These are phyloP conservation scores for Rhodosorus marinus DNA, from an alignment of 23 red algal species.

Conservation along the genomic window DNA sequence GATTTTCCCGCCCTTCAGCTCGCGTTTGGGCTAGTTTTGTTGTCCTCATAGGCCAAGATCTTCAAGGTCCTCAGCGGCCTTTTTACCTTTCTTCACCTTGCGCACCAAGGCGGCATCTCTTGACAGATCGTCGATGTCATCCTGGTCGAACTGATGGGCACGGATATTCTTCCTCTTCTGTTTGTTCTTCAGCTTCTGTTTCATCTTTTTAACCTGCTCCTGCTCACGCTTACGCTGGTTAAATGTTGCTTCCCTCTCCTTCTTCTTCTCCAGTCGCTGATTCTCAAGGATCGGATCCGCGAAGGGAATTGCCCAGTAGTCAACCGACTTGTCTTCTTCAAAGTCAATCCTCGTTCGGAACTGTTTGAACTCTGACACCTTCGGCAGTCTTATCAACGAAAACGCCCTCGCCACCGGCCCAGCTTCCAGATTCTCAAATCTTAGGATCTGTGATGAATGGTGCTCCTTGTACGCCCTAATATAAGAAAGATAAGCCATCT, in stretches of 20 bases:
- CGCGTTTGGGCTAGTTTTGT: too few relatives aligned
- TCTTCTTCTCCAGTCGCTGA: constrained; percentile 16
- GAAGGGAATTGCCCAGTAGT: constrained; percentile 26
- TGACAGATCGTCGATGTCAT: constrained; percentile 1
- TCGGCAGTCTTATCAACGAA: constrained; percentile 32
- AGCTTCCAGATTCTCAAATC: constrained; percentile 29
- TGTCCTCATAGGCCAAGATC: too few relatives aligned
- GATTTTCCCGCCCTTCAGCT: too few relatives aligned
- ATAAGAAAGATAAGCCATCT: constrained; percentile 45
- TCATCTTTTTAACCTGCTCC: constrained; percentile 20
- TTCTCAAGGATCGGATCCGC: constrained; percentile 29
- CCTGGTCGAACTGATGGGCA: not conserved
- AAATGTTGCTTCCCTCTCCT: constrained; percentile 6
- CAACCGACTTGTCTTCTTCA: constrained; percentile 5
- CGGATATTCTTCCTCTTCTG: not conserved
- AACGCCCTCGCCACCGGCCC: constrained; percentile 26
- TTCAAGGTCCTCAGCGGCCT: constrained; percentile 1
- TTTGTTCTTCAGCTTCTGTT: constrained; percentile 10
- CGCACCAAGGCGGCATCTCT: not conserved
- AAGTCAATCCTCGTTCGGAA: constrained; percentile 5
- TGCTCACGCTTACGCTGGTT: constrained; percentile 2
- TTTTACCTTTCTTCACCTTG: constrained; percentile 2
- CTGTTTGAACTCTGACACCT: constrained; percentile 50
- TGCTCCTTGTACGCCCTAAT: constrained; percentile 72
- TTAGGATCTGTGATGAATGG: constrained; percentile 28